Percentiles rank a stretch among this genome's conserved stretches.
These are phyloP conservation scores for Bruguiera hainesii DNA, from an alignment of 441 rosid species.

Conservation along the genomic window DNA sequence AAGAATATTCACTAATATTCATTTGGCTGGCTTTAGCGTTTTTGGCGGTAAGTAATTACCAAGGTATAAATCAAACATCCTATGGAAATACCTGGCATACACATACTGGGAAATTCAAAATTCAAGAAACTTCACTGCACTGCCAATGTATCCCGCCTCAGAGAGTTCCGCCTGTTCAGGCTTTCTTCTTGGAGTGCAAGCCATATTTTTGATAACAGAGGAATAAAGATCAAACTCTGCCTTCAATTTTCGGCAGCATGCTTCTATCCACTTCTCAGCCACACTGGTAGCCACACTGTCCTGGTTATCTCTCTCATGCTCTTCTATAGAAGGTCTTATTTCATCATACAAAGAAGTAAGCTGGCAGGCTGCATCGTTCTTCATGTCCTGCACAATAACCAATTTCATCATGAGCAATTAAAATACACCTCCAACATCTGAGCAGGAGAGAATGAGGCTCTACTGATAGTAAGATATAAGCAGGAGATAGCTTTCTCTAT, in stretches of 20 bases:
- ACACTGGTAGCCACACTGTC: constrained; percentile 86
- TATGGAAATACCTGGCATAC: no score
- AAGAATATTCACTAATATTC: no score
- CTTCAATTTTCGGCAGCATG: constrained; percentile 68
- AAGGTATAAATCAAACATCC: no score
- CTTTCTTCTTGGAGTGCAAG: constrained; percentile 42
- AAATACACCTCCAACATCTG: no score
- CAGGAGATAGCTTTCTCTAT: background rate
- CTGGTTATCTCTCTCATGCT: constrained; percentile 90
- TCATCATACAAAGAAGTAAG: constrained; percentile 63
- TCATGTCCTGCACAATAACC: constrained; percentile 51
- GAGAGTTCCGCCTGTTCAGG: constrained; percentile 25
- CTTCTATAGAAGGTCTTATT: constrained; percentile 88
- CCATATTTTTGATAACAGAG: constrained; percentile 55
- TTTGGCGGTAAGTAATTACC: no score
- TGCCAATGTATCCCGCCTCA: constrained; percentile 18
- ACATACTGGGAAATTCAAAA: constrained; percentile 6
- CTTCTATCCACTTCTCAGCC: constrained; percentile 95
- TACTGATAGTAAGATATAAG: background rate
- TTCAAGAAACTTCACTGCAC: constrained; percentile 36
- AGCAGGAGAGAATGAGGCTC: background rate
- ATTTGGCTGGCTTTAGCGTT: no score
- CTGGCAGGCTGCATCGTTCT: constrained; percentile 51
- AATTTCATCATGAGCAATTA: background rate
- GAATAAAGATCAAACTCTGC: constrained; percentile 84